A percentile compares a stretch with the other conserved stretches of the same genome.
Evolutionary conservation across 768 basidiomycete species (phyloP).

Genomic region (Gloeopeniophorella convolvens): DNA sequence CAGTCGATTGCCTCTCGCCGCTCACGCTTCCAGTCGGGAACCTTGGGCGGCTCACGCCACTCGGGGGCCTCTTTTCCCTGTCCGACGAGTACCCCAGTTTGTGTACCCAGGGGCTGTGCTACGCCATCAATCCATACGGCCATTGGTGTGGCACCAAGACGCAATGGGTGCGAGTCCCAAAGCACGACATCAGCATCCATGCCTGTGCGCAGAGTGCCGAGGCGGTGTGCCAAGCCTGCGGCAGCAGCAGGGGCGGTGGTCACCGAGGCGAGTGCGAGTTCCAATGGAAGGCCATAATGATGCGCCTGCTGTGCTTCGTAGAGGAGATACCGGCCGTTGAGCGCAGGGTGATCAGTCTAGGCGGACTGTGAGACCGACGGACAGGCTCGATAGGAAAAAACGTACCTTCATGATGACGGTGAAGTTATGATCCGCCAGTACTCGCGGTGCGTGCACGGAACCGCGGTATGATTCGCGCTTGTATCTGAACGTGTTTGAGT

Average conservation of each 20-base stretch:
- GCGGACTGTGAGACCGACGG: background rate
- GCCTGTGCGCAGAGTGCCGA: conserved; percentile 52
- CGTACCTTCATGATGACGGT: conserved; percentile 69
- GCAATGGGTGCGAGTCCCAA: conserved; percentile 72
- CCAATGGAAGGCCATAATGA: conserved; percentile 68
- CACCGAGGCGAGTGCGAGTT: conserved; percentile 66
- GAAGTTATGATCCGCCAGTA: conserved; percentile 62
- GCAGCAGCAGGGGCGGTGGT: conserved; percentile 66
- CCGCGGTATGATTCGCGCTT: conserved; percentile 80
- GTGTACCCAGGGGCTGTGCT: conserved; percentile 45
- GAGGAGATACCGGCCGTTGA: conserved; percentile 68
- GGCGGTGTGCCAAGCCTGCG: conserved; percentile 72
- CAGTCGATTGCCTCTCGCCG: conserved; percentile 48
- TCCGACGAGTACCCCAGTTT: conserved; percentile 24
- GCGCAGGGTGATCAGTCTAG: conserved; percentile 60
- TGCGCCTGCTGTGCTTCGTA: conserved; percentile 84
- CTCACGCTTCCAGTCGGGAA: conserved; percentile 58
- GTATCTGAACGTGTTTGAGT: conserved; percentile 32
- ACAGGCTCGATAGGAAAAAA: background rate
- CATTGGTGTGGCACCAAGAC: conserved; percentile 64
- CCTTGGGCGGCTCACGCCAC: conserved; percentile 31
- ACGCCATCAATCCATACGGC: conserved; percentile 78
- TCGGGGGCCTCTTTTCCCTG: conserved; percentile 20
- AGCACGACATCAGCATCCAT: conserved; percentile 58
- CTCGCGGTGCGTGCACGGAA: conserved; percentile 73